phyloP scores from a whole-genome alignment of 495 filamentous ascomycete species.

The Apiosordaria backusii region DNA sequence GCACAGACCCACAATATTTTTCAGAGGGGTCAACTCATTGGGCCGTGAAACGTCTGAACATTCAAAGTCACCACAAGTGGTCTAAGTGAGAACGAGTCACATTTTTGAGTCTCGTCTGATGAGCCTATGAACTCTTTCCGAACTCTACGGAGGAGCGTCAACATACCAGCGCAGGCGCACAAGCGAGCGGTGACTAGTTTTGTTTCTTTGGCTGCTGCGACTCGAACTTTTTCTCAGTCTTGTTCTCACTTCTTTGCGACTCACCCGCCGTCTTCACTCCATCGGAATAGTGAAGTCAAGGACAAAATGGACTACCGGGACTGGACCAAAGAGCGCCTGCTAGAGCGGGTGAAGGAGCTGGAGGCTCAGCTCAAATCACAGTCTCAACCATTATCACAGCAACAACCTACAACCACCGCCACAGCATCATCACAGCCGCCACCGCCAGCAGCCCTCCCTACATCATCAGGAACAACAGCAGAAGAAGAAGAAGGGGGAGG shows the following conservation, averaged over 20 bases:
- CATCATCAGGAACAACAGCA: slow-evolving; percentile 8
- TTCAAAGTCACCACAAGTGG: neutral
- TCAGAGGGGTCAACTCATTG: neutral
- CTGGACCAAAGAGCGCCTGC: slow-evolving; percentile 64
- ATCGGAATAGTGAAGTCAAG: neutral
- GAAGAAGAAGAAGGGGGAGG: slow-evolving; percentile 34
- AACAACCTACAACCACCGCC: slow-evolving; percentile 8
- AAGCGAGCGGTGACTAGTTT: neutral
- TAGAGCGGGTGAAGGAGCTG: slow-evolving; percentile 61
- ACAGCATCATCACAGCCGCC: slow-evolving; percentile 14
- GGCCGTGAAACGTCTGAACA: neutral
- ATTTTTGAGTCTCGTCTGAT: neutral
- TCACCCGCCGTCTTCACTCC: neutral
- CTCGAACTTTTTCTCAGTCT: neutral
- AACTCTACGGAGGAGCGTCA: neutral
- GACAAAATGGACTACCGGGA: slow-evolving; percentile 30
- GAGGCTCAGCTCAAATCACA: slow-evolving; percentile 53
- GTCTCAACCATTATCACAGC: neutral
- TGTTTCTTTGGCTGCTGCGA: neutral
- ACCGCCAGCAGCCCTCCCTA: neutral
- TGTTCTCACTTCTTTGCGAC: neutral
- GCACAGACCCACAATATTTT: slow-evolving; percentile 6
- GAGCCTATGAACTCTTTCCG: neutral
- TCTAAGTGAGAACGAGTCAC: neutral
- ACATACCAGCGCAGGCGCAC: slow-evolving; percentile 7